Conservation (phyloP, 2,329 filamentous ascomycete genomes). For the Xylariales sp. region DNA sequence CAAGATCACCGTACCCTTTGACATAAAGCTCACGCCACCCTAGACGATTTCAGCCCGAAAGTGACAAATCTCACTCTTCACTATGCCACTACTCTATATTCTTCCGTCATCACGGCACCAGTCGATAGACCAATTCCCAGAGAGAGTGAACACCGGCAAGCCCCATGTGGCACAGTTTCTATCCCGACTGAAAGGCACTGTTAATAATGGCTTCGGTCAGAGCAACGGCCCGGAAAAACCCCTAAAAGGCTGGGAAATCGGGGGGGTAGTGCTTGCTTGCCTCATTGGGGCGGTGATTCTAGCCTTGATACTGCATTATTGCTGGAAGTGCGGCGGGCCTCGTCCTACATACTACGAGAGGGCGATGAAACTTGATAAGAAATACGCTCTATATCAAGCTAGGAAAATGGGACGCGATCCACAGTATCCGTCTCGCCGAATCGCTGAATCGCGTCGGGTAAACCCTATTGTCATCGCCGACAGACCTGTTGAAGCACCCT, state of each 20-base stretch:
- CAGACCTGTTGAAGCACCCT: no score
- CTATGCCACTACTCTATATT: conserved; percentile 13
- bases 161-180: neutral
- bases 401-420: neutral
- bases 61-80: neutral
- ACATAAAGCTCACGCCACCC: no score
- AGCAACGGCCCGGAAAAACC: neutral
- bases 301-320: conserved; percentile 21
- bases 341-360: conserved; percentile 31
- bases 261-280: conserved; percentile 21
- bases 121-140: neutral
- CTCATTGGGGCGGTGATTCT: conserved; percentile 17
- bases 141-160: neutral
- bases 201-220: neutral
- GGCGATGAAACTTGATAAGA: conserved; percentile 12
- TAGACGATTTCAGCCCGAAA: no score
- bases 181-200: neutral
- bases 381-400: neutral
- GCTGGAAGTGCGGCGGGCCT: conserved; percentile 27
- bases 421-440: neutral
- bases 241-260: conserved; percentile 8
- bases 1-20: neutral
- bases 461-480: neutral
- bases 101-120: neutral
- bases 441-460: neutral